A percentile compares a stretch with the other conserved stretches of the same genome.
Conservation (phyloP, 768 basidiomycete genomes). For the Podaxis sp. region DNA sequence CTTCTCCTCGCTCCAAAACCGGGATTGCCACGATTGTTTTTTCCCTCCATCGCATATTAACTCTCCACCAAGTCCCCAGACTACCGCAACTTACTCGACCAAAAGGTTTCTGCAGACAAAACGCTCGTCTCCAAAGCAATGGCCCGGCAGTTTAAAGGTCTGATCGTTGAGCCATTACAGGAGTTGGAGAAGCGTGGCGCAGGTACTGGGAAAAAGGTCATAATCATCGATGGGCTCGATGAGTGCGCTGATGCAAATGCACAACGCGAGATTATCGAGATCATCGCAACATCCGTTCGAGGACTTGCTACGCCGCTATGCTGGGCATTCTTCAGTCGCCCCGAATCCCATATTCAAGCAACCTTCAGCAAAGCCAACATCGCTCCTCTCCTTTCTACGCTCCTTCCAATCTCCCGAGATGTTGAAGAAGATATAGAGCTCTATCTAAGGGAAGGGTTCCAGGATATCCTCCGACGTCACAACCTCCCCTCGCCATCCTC, state of each 20-base stretch:
- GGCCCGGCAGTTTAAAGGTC: neutral
- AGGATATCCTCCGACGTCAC: neutral
- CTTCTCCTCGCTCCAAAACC: neutral
- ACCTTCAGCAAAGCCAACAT: neutral
- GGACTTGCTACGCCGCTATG: neutral
- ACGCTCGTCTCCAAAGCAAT: neutral
- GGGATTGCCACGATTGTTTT: neutral
- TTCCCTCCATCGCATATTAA: slow-evolving; percentile 4
- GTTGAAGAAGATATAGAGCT: neutral
- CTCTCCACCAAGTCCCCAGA: neutral
- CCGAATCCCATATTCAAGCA: neutral
- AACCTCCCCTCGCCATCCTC: neutral
- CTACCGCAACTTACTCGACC: neutral
- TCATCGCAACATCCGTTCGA: neutral
- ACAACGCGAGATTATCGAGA: neutral
- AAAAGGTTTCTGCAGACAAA: neutral
- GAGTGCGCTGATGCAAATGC: neutral
- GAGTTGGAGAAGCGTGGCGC: neutral
- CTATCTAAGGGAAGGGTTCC: neutral
- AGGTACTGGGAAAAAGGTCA: neutral
- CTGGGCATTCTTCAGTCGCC: slow-evolving; percentile 4
- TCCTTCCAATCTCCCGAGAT: neutral
- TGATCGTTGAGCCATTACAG: neutral
- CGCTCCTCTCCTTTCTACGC: neutral
- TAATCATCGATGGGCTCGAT: neutral